Evolutionary conservation across 2,329 filamentous ascomycete species (phyloP).

Genomic region (Cladorrhinum sp.): DNA sequence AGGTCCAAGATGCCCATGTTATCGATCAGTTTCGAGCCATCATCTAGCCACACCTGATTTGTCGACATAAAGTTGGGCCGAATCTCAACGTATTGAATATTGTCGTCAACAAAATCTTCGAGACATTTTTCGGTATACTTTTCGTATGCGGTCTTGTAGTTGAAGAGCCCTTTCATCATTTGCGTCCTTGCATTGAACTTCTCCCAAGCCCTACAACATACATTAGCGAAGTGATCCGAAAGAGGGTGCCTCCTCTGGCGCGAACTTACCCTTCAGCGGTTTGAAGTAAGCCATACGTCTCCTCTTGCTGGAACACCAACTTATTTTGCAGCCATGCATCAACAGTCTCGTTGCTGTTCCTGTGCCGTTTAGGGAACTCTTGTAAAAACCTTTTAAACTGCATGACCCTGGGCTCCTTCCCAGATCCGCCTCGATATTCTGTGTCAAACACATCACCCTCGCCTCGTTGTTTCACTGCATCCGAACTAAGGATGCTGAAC

Average conservation of each 20-base stretch:
- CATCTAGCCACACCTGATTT: slow-evolving; percentile 59
- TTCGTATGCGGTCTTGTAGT: slow-evolving; percentile 61
- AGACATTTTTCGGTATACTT: slow-evolving; percentile 60
- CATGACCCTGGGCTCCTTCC: slow-evolving; percentile 41
- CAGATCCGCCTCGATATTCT: slow-evolving; percentile 36
- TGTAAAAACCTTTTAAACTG: slow-evolving; percentile 40
- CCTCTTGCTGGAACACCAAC: slow-evolving; percentile 59
- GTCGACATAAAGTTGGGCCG: slow-evolving; percentile 65
- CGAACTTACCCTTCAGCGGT: slow-evolving; percentile 51
- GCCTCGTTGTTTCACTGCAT: slow-evolving; percentile 31
- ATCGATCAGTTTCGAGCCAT: slow-evolving; percentile 50
- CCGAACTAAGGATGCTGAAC: slow-evolving; percentile 50
- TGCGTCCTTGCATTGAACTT: slow-evolving; percentile 67
- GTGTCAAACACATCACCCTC: slow-evolving; percentile 47
- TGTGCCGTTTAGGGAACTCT: slow-evolving; percentile 30
- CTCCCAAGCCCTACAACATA: slow-evolving; percentile 40
- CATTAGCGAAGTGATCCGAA: slow-evolving; percentile 12
- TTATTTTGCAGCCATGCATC: slow-evolving; percentile 60
- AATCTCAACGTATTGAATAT: slow-evolving; percentile 69
- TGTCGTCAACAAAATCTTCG: slow-evolving; percentile 60
- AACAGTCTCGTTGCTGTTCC: slow-evolving; percentile 26
- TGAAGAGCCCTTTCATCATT: slow-evolving; percentile 70
- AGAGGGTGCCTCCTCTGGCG: not conserved
- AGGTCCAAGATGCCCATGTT: slow-evolving; percentile 60
- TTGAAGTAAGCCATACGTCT: slow-evolving; percentile 53